Evolutionary conservation across 257 asterid genomes (phyloP).

Genomic region (Nicotiana obtusifolia): DNA sequence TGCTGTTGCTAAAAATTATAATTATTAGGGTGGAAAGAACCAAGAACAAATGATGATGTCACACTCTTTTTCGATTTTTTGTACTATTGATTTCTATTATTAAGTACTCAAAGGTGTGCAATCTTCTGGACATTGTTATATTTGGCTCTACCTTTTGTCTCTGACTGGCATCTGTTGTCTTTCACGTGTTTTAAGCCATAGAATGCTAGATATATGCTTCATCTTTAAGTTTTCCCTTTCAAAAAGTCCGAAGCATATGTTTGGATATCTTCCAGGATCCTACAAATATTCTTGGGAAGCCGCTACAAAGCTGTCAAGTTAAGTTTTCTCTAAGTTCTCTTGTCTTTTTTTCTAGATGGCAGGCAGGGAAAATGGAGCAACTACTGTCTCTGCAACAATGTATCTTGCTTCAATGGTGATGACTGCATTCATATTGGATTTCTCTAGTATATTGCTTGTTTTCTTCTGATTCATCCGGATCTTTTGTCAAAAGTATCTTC

Average conservation of each 20-base stretch:
- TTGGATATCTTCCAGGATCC: neutral
- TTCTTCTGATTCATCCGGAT: neutral
- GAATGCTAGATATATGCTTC: neutral
- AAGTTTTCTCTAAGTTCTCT: neutral
- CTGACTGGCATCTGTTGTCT: neutral
- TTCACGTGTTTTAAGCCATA: neutral
- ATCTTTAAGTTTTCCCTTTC: neutral
- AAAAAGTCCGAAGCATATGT: neutral
- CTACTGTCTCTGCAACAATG: slow-evolving; percentile 98
- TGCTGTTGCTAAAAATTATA: neutral
- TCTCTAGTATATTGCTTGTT: neutral
- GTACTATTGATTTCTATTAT: neutral
- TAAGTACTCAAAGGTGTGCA: neutral
- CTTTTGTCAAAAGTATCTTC: neutral
- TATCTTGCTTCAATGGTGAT: slow-evolving; percentile 81
- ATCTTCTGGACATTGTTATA: neutral
- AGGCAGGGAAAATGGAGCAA: slow-evolving; percentile 78
- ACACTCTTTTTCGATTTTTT: neutral
- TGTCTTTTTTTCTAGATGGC: slow-evolving; percentile 53
- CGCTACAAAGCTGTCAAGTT: neutral
- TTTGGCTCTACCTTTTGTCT: neutral
- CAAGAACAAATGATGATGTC: neutral
- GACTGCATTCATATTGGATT: neutral
- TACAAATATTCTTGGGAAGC: neutral
- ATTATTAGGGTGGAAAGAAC: neutral